Evolutionary conservation across 345 rosid species (phyloP), one percentile per base, ranked within the genome.

Genomic region (Eucalyptus marginata): DNA sequence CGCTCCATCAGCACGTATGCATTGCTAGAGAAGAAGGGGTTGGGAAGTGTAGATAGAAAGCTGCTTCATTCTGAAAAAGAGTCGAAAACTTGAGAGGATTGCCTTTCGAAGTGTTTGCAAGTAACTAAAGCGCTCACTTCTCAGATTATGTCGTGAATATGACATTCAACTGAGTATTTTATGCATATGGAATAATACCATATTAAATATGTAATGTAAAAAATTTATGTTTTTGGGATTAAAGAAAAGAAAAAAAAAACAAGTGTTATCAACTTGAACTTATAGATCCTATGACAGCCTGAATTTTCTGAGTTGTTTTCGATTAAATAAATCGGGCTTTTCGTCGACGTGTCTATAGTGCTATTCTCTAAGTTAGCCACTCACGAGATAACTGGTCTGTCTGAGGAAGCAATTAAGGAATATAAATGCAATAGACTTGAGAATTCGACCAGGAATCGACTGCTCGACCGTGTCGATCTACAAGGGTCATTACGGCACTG

Each of bases 51-150:
- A 25, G 14, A 58, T 25, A n/a, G n/a, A 58, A 58, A 25, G 64
- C 7, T 58, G 0, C n/a, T 58, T 58, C n/a, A 58, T 58, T 58
- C 0, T 10, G 2, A 58, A 58, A 58, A 56, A 9, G 54, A 66
- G 22, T 9, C 6, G 10, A 17, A 66, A 15, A 31, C 40, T 66
- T 17, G 43, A 31, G 22, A 66, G 22, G 2, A 17, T 31, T 18
- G 13, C 7, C 10, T 33, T 33, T 5, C 1, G 7, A 68, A 68
- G 43, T 9, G 4, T 68, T 33, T 9, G 40, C 6, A 10, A 10
- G 2, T 33, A 68, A 33, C 7, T 8, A 1, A 8, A 68, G 80
- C 3, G 1, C 31, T 27, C 31, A 59, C 66, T 59, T 29, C 31
- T 59, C 4, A 4, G 2, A 1, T 25, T 59, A 59, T 27, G 66